phyloP scores from a whole-genome alignment of 257 asterid species.

The Primulina huaijiensis region DNA sequence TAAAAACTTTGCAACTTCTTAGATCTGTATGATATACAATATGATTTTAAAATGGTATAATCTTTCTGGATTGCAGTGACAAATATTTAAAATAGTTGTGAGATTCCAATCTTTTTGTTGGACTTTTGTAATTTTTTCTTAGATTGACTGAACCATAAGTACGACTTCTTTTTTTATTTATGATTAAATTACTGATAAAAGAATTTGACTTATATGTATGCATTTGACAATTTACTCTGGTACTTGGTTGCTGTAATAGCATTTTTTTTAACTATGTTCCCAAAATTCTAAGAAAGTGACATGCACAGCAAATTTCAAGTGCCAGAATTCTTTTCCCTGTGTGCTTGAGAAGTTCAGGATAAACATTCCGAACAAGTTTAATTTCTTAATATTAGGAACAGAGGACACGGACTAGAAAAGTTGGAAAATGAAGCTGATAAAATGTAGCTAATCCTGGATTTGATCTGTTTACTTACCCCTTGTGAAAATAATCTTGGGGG shows the following conservation, averaged over 20 bases:
- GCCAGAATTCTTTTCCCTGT: neutral
- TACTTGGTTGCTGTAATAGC: no score
- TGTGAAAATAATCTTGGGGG: neutral
- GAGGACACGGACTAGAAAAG: neutral
- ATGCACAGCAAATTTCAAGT: neutral
- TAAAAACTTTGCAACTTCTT: no score
- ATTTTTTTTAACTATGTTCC: neutral
- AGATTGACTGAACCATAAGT: neutral
- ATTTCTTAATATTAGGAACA: neutral
- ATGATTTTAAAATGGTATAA: no score
- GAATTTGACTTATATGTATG: neutral
- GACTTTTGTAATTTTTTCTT: neutral
- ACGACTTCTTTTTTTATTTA: no score
- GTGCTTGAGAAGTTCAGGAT: neutral
- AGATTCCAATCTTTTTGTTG: neutral
- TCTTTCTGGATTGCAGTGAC: neutral
- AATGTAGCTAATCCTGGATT: neutral
- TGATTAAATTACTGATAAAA: neutral
- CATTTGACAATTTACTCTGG: neutral
- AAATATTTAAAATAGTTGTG: neutral
- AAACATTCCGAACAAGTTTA: neutral
- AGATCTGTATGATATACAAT: neutral
- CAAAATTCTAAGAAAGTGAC: neutral
- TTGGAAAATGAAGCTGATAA: neutral
- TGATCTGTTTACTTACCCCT: neutral